Evolutionary conservation across 441 rosid genomes (phyloP), one percentile per base, ranked within the genome.

Genomic region (Erodium texanum): DNA sequence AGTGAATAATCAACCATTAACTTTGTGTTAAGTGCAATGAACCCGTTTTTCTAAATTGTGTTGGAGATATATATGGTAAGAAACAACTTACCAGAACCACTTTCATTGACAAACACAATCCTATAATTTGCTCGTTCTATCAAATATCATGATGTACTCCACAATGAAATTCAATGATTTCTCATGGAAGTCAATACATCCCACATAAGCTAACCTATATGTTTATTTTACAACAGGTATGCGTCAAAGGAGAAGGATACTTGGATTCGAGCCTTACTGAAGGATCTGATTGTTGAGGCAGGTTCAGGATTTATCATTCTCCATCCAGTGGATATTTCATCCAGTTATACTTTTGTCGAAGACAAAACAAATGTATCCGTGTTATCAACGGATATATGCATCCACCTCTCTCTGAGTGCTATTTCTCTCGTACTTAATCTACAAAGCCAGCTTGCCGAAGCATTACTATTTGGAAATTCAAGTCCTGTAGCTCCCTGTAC

Each of bases 251-350:
- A 84, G 77, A 88, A 88, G 81, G 99, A 93, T 80, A 87, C 82
- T 66, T 96, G 99, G 99, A 83, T 89, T 65, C 88, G 97, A 24
- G 89, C 98, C 61, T 76, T 87, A 70, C 80, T 88, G 81, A 96
- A 90, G 86, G 93, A 87, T 81, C 81, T 96, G 74, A 88, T 85
- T 14, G 76, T 96, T 66, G 99, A 96, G 85, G 85, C 97, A 73
- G 99, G 96, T 74, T 96, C 99, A 74, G 99, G 99, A 78, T 96
- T 96, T 76, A 80, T 86, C 74, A 85, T 96, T 82, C 85, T 96
- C 68, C 92, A 90, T 76, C 96, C 97, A 29, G 91, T 91, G 61
- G 97, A 93, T 82, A 80, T 93, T 67, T 93, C 97, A 0, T 89
- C 90, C 65, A 98, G 96, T 72, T 93, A 87, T 78, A 90, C 98